Conservation (phyloP, 2,329 filamentous ascomycete species). For the Sclerotinia borealis region DNA sequence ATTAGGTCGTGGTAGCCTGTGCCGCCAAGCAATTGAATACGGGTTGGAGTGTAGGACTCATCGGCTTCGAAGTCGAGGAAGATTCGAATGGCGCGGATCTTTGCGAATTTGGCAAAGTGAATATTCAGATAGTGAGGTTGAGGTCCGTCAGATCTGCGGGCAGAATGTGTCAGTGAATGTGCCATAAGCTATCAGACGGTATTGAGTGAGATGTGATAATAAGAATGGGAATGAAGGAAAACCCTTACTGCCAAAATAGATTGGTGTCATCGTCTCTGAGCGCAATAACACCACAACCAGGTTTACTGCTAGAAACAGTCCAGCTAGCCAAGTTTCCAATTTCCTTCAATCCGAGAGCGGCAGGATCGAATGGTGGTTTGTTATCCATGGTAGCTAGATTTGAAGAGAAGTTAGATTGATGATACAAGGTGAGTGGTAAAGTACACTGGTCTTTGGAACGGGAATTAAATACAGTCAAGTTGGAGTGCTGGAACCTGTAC, state of each 20-base stretch:
- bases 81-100: conserved; percentile 71
- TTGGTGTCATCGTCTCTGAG: conserved; percentile 67
- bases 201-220: not conserved
- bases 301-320: conserved; percentile 76
- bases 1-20: conserved; percentile 89
- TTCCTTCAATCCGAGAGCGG: conserved; percentile 59
- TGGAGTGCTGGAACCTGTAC: not conserved
- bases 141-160: conserved; percentile 67
- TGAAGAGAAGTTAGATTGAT: not conserved
- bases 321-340: conserved; percentile 80
- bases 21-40: conserved; percentile 82
- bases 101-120: conserved; percentile 78
- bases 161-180: not conserved
- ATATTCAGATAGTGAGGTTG: conserved; percentile 79
- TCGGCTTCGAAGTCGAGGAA: conserved; percentile 89
- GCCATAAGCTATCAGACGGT: not conserved
- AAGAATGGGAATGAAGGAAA: not conserved
- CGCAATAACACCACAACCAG: conserved; percentile 71
- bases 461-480: not conserved
- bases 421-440: conserved; percentile 3
- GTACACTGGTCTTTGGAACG: not conserved
- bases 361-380: conserved; percentile 43
- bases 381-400: conserved; percentile 31
- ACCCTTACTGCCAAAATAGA: conserved; percentile 70
- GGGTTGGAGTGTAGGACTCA: conserved; percentile 94